These are phyloP conservation scores for Pluteus cervinus DNA, from an alignment of 768 basidiomycete species.

Conservation along the genomic window DNA sequence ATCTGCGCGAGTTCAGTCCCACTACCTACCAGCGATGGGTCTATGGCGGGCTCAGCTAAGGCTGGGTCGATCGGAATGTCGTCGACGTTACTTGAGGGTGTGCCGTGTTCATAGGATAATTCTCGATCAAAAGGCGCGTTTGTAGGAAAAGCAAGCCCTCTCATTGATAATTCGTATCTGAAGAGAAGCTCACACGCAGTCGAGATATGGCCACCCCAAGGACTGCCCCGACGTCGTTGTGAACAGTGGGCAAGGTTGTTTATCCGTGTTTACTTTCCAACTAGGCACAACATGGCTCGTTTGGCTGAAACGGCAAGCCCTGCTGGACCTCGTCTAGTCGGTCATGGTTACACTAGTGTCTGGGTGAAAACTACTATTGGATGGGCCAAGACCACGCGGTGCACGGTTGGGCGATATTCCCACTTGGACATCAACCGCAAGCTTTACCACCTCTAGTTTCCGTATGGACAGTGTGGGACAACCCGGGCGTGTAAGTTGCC, in stretches of 20 bases:
- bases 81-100: slow-evolving; percentile 50
- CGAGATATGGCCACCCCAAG: slow-evolving; percentile 7
- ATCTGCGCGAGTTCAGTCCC: slow-evolving; percentile 16
- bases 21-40: slow-evolving; percentile 40
- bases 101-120: slow-evolving; percentile 52
- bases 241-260: slow-evolving; percentile 36
- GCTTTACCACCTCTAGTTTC: too few species aligned
- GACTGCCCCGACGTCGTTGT: slow-evolving; percentile 30
- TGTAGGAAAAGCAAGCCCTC: slow-evolving; percentile 53
- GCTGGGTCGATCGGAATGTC: slow-evolving; percentile 82
- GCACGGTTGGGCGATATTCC: too few species aligned
- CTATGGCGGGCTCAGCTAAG: slow-evolving; percentile 46
- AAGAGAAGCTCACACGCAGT: slow-evolving; percentile 9
- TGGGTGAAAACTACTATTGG: too few species aligned
- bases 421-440: too few species aligned
- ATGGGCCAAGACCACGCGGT: too few species aligned
- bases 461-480: too few species aligned
- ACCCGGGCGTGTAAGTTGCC: too few species aligned
- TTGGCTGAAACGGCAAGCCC: too few species aligned
- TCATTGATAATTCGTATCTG: slow-evolving; percentile 38
- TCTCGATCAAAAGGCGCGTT: slow-evolving; percentile 46
- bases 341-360: too few species aligned
- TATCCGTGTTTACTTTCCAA: slow-evolving; percentile 26
- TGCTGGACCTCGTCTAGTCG: too few species aligned
- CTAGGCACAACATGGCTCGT: too few species aligned